Percentiles rank a stretch among this genome's conserved stretches.
phyloP scores from a whole-genome alignment of 2,329 filamentous ascomycete species.

The Aureobasidium pullulans region DNA sequence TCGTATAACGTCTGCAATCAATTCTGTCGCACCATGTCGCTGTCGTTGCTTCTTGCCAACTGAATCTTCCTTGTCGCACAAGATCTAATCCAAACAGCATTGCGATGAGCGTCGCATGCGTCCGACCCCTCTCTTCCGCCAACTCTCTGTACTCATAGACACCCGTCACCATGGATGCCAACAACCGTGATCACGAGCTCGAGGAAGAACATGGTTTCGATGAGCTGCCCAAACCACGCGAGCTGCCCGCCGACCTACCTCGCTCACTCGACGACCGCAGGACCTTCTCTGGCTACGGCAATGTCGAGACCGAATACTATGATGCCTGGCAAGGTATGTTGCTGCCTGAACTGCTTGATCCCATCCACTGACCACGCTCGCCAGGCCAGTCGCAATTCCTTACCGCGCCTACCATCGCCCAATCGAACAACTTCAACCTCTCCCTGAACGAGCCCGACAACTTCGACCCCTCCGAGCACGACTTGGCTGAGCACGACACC shows the following conservation, averaged over 20 bases:
- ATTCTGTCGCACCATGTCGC: neutral
- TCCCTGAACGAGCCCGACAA: constrained; percentile 71
- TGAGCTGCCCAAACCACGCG: constrained; percentile 24
- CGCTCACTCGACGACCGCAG: constrained; percentile 85
- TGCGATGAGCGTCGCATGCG: constrained; percentile 2
- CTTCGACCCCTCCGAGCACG: constrained; percentile 52
- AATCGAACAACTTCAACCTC: constrained; percentile 78
- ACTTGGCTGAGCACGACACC: constrained; percentile 63
- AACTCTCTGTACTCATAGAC: constrained; percentile 1
- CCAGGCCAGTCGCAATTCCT: constrained; percentile 92
- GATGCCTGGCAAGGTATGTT: constrained; percentile 91
- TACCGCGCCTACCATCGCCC: constrained; percentile 75
- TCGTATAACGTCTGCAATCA: neutral
- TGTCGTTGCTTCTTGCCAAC: neutral
- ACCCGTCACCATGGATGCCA: neutral
- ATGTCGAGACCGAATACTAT: constrained; percentile 89
- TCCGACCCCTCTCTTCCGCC: neutral
- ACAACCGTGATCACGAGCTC: neutral
- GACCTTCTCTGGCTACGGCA: constrained; percentile 56
- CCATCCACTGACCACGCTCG: neutral
- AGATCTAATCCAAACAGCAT: neutral
- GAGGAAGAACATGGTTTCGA: neutral
- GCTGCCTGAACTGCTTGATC: constrained; percentile 21
- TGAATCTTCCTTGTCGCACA: neutral
- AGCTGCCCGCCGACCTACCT: constrained; percentile 77